phyloP scores from a whole-genome alignment of 2,329 filamentous ascomycete genomes.

The Trichoderma atroviride region DNA sequence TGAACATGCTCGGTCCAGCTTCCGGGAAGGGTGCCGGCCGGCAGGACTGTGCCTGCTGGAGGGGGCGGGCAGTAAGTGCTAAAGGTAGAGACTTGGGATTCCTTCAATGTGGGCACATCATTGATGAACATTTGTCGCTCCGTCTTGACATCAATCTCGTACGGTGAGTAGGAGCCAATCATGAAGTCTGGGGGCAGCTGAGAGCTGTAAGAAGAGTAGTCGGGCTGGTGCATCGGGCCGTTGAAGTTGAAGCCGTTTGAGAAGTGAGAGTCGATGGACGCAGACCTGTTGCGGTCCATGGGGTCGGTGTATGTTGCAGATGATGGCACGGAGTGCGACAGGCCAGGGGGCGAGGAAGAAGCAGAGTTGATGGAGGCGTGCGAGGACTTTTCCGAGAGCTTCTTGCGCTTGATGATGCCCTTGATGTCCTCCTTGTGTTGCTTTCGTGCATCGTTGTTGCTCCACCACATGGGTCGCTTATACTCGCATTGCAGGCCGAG shows the following conservation, averaged over 20 bases:
- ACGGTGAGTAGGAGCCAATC: conserved; percentile 67
- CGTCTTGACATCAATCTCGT: conserved; percentile 94
- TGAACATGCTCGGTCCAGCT: conserved; percentile 58
- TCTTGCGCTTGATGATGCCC: conserved; percentile 95
- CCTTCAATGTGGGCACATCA: conserved; percentile 79
- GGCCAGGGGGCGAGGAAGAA: conserved; percentile 73
- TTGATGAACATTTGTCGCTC: conserved; percentile 94
- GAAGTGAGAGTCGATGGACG: conserved; percentile 79
- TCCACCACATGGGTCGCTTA: conserved; percentile 97
- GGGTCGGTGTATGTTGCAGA: conserved; percentile 79
- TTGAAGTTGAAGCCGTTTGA: conserved; percentile 74
- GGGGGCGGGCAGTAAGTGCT: conserved; percentile 86
- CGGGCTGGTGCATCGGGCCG: conserved; percentile 56
- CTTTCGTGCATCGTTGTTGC: conserved; percentile 82
- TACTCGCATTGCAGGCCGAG: conserved; percentile 92
- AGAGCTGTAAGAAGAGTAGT: conserved; percentile 64
- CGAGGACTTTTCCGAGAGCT: conserved; percentile 83
- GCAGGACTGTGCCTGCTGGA: conserved; percentile 66
- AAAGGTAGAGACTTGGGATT: conserved; percentile 89
- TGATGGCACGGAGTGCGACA: conserved; percentile 80
- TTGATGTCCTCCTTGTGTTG: conserved; percentile 95
- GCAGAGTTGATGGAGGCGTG: conserved; percentile 55
- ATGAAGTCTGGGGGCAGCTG: conserved; percentile 66
- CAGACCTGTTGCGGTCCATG: conserved; percentile 71
- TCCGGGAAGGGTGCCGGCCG: conserved; percentile 61